Percentiles rank a stretch among this genome's conserved stretches.
Conservation (phyloP, 192 early-diverging fungal species). For the Coemansia sp. region DNA sequence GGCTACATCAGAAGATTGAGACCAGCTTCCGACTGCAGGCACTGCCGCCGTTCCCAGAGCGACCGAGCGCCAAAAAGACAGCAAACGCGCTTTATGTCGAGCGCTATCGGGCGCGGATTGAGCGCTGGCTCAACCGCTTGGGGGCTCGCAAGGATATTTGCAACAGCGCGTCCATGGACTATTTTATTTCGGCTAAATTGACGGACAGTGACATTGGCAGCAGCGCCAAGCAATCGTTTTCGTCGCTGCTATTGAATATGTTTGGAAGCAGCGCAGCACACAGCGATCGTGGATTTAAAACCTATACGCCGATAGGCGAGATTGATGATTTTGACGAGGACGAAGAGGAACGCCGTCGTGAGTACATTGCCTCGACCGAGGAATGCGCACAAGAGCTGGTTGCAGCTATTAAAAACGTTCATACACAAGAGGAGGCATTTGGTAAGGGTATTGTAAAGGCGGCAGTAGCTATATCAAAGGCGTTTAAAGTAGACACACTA, state of each 20-base stretch:
- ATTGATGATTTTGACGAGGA: slow-evolving; percentile 52
- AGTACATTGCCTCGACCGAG: slow-evolving; percentile 35
- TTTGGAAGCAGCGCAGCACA: slow-evolving; percentile 21
- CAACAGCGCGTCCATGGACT: slow-evolving; percentile 34
- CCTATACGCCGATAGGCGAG: slow-evolving; percentile 43
- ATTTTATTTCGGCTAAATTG: slow-evolving; percentile 41
- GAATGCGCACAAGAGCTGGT: slow-evolving; percentile 31
- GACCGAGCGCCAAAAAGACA: slow-evolving; percentile 17
- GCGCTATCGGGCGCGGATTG: slow-evolving; percentile 40
- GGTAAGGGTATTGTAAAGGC: slow-evolving; percentile 40
- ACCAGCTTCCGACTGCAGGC: slow-evolving; percentile 44
- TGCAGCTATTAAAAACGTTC: slow-evolving; percentile 27
- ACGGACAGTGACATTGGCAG: slow-evolving; percentile 19
- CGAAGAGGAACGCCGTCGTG: slow-evolving; percentile 46
- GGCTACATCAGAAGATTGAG: slow-evolving; percentile 40
- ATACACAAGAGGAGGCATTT: slow-evolving; percentile 35
- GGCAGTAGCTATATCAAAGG: slow-evolving; percentile 28
- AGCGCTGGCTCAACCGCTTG: slow-evolving; percentile 52
- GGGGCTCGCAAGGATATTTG: slow-evolving; percentile 43
- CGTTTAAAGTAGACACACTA: slow-evolving; percentile 17
- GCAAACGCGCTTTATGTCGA: slow-evolving; percentile 23
- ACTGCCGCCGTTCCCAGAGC: slow-evolving; percentile 40
- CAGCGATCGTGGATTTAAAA: slow-evolving; percentile 26
- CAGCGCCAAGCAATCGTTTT: slow-evolving; percentile 33
- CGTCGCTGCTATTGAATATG: slow-evolving; percentile 37